Evolutionary conservation across 495 filamentous ascomycete species (phyloP), one percentile per base, ranked within the genome.

Genomic region (Aspergillus coremiiformis): DNA sequence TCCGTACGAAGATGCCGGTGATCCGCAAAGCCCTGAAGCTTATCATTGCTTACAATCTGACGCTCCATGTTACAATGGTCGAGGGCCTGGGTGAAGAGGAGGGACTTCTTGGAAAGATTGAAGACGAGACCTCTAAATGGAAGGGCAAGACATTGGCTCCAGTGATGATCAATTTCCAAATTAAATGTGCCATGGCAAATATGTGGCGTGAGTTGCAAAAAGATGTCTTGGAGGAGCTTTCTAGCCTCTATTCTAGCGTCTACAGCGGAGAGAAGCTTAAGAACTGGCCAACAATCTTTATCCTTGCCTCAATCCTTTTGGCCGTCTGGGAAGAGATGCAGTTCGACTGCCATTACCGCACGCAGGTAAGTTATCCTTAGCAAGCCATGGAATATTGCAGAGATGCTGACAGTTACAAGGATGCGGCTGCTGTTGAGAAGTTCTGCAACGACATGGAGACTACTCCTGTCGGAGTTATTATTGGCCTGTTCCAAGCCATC

Each of bases 121-220:
- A 87, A 29, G 83, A 88, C 55, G 75, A 83, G 49, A 75, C 79
- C 23, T 92, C 87, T 50, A 90, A 85, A 55, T 95, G 84, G 78
- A 78, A 74, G 52, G 90, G 90, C 64, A 90, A 92, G 78, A 90
- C 82, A 22, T 80, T 93, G 57, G 90, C 90, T 14, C 90, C 90
- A 2, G 89, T 95, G 55, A 93, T 95, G 90, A 92, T 96, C 81
- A 95, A 95, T 75, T 95, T 96, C 80, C 88, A 95, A 72, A 86
- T 96, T 71, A 96, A 96, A 78, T 88, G 83, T 63, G 90, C 90
- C 43, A 83, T 96, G 76, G 90, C 89, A 26, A 87, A 89, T 60
- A 90, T 95, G 87, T 96, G 90, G 90, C 89, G 90, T 53, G 90
- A 94, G 66, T 74, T 96, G 39, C 89, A 94, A 67, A 94, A 94